Conservation (phyloP, 345 rosid species). For the Gossypium sturtianum region DNA sequence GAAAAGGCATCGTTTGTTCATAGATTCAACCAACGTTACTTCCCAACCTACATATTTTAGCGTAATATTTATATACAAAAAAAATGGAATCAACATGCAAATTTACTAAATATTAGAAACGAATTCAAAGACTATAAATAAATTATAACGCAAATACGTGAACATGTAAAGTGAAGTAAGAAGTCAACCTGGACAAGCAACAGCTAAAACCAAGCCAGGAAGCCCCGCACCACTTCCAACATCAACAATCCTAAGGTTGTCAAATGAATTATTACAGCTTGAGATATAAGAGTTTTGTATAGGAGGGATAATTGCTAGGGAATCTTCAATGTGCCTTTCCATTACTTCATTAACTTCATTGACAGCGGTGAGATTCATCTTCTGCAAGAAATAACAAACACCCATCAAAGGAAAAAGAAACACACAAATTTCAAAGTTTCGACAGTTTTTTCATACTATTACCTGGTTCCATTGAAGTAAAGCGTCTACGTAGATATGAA, state of each 20-base stretch:
- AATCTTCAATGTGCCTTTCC: constrained; percentile 85
- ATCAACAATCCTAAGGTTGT: constrained; percentile 53
- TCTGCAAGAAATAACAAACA: constrained; percentile 32
- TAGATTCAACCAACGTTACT: constrained; percentile 80
- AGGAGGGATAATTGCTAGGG: constrained; percentile 71
- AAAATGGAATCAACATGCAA: background rate
- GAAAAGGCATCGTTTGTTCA: constrained; percentile 80
- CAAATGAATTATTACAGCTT: constrained; percentile 28
- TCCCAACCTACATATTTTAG: constrained; percentile 51
- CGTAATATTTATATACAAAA: background rate
- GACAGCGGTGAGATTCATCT: constrained; percentile 81
- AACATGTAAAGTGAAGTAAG: background rate
- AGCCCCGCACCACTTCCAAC: constrained; percentile 91
- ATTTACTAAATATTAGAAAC: background rate
- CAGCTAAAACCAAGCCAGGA: constrained; percentile 84
- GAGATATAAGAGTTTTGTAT: constrained; percentile 36
- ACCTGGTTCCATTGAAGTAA: constrained; percentile 92
- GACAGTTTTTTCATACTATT: background rate
- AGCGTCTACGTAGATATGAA: constrained; percentile 57
- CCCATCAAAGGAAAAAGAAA: background rate
- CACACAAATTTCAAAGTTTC: background rate
- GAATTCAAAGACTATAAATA: background rate
- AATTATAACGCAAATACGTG: background rate
- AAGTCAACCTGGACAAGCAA: constrained; percentile 60
- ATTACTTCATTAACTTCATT: constrained; percentile 61